phyloP scores from a whole-genome alignment of 441 rosid genomes.

The Croton setiger region DNA sequence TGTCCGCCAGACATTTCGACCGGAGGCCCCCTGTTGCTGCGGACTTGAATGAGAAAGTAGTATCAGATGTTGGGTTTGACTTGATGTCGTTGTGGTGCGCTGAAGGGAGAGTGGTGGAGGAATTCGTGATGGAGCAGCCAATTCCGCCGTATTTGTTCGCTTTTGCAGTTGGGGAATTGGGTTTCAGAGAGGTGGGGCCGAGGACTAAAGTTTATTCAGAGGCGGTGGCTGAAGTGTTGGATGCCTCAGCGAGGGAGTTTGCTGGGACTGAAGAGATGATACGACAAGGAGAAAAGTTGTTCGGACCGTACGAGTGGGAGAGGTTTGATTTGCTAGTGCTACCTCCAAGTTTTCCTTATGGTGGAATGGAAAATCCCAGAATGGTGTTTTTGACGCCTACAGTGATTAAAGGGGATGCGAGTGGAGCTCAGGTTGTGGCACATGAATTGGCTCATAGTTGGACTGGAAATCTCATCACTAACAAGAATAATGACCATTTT shows the following conservation, averaged over 20 bases:
- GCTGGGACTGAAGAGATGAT: conserved; percentile 88
- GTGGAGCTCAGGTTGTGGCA: conserved; percentile 91
- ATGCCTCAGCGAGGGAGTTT: conserved; percentile 74
- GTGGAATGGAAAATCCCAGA: conserved; percentile 96
- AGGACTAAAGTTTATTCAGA: conserved; percentile 80
- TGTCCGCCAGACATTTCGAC: conserved; percentile 69
- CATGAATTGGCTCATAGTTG: conserved; percentile 98
- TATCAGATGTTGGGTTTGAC: conserved; percentile 21
- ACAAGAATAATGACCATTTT: conserved; percentile 79
- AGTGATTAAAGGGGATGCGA: conserved; percentile 82
- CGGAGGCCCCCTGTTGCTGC: conserved; percentile 51
- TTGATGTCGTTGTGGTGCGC: conserved; percentile 49
- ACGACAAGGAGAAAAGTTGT: conserved; percentile 72
- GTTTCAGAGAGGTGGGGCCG: conserved; percentile 72
- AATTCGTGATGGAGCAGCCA: conserved; percentile 79
- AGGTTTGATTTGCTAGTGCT: conserved; percentile 81
- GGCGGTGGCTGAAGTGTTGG: conserved; percentile 44
- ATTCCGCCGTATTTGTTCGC: conserved; percentile 88
- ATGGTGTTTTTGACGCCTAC: conserved; percentile 93
- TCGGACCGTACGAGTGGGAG: conserved; percentile 86
- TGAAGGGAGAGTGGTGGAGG: conserved; percentile 78
- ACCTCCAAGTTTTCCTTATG: conserved; percentile 96
- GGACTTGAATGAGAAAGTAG: conserved; percentile 32
- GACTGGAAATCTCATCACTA: conserved; percentile 94
- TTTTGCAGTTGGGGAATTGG: conserved; percentile 78